A percentile compares a stretch with the other conserved stretches of the same genome.
Conservation (phyloP, 495 filamentous ascomycete species). For the Bathelium albidoporum region DNA sequence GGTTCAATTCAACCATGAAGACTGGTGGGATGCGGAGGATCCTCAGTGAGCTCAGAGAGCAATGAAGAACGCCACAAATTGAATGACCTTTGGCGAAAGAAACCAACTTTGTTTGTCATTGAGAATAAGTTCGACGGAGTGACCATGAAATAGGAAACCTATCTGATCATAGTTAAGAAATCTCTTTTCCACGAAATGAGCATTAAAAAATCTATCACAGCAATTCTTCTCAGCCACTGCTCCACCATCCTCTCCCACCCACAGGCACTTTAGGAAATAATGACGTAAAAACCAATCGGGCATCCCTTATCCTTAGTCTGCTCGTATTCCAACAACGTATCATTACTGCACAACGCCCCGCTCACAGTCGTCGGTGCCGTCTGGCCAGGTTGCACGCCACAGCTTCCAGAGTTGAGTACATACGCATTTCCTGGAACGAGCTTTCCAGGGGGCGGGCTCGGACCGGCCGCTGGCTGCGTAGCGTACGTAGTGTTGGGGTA, state of each 20-base stretch:
- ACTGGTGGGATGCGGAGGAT: conserved; percentile 17
- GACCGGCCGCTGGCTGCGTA: conserved; percentile 14
- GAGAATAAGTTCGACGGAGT: too few relatives aligned
- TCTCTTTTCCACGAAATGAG: too few relatives aligned
- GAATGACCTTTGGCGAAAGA: too few relatives aligned
- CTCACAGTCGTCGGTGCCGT: neutral
- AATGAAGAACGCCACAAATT: too few relatives aligned
- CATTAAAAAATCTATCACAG: too few relatives aligned
- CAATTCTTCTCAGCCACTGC: neutral
- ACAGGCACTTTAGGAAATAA: neutral
- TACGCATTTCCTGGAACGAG: conserved; percentile 16
- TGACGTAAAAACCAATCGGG: neutral
- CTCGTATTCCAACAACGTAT: neutral
- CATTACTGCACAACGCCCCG: conserved; percentile 4
- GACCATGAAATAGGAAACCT: too few relatives aligned
- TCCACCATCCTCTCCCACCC: neutral
- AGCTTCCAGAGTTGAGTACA: conserved; percentile 14
- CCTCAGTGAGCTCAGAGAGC: neutral
- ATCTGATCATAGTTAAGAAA: too few relatives aligned
- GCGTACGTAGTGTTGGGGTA: conserved; percentile 10
- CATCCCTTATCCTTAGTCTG: neutral
- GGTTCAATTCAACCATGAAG: conserved; percentile 18
- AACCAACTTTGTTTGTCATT: too few relatives aligned
- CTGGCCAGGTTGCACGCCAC: conserved; percentile 8
- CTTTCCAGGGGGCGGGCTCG: conserved; percentile 12